Evolutionary conservation across 78 protist genomes (phyloP).

Genomic region (Dictyostelium citrinum): DNA sequence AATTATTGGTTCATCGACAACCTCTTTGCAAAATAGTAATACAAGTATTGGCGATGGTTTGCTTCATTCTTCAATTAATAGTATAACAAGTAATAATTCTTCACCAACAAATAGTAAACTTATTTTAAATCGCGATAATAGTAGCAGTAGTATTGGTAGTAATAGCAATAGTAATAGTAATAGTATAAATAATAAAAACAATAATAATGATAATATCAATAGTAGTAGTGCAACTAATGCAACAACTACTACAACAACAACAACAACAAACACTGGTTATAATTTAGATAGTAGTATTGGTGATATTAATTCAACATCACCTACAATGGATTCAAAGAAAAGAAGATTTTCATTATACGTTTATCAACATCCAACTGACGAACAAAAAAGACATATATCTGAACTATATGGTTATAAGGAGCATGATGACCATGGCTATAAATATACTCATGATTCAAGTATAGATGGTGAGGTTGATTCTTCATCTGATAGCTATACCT

Average conservation of each 20-base stretch:
- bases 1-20: background rate
- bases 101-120: background rate
- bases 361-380: slow-evolving; percentile 70
- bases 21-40: background rate
- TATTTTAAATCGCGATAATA: background rate
- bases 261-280: background rate
- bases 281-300: background rate
- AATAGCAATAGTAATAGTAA: background rate
- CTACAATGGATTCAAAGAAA: background rate
- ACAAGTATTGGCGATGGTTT: background rate
- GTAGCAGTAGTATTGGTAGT: background rate
- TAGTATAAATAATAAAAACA: background rate
- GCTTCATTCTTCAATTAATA: background rate
- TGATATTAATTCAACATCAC: background rate
- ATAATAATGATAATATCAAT: background rate
- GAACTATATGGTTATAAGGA: slow-evolving; percentile 63
- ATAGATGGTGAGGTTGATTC: background rate
- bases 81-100: background rate
- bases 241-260: background rate
- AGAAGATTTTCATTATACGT: slow-evolving; percentile 72
- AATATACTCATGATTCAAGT: slow-evolving; percentile 58
- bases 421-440: slow-evolving; percentile 31
- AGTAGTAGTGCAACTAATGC: background rate
- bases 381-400: slow-evolving; percentile 40
- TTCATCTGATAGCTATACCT: slow-evolving; percentile 7